phyloP scores from a whole-genome alignment of 768 basidiomycete species.

The Hypsizygus marmoreus region DNA sequence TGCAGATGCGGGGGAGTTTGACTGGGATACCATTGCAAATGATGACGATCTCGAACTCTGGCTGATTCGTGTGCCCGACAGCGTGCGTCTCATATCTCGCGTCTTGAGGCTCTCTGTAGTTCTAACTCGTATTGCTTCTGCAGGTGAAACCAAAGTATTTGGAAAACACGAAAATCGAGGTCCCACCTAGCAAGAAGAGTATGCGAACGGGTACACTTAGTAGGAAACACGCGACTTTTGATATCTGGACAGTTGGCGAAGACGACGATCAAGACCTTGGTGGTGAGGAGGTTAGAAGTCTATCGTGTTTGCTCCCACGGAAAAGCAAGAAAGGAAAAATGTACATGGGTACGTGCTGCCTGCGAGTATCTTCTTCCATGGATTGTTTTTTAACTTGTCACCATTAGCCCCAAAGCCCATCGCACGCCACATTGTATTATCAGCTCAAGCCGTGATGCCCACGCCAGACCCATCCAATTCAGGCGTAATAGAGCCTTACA shows the following conservation, averaged over 20 bases:
- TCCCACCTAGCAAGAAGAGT: slow-evolving; percentile 40
- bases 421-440: slow-evolving; percentile 57
- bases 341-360: slow-evolving; percentile 49
- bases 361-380: no score
- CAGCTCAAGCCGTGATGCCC: slow-evolving; percentile 47
- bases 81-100: slow-evolving; percentile 44
- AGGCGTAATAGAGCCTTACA: slow-evolving; percentile 26
- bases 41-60: slow-evolving; percentile 68
- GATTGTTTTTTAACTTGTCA: not conserved
- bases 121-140: not conserved
- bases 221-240: slow-evolving; percentile 57
- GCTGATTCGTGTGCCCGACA: slow-evolving; percentile 69
- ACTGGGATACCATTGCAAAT: slow-evolving; percentile 64
- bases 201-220: slow-evolving; percentile 50
- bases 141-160: slow-evolving; percentile 72
- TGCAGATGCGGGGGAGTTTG: slow-evolving; percentile 55
- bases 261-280: slow-evolving; percentile 39
- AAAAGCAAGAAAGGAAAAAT: slow-evolving; percentile 60
- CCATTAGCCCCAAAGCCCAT: slow-evolving; percentile 59
- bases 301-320: slow-evolving; percentile 68
- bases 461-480: slow-evolving; percentile 25
- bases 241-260: slow-evolving; percentile 65
- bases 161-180: slow-evolving; percentile 49
- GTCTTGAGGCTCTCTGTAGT: not conserved
- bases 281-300: slow-evolving; percentile 62